phyloP scores from a whole-genome alignment of 1,284 basidiomycete species.

The Caloboletus inedulis region DNA sequence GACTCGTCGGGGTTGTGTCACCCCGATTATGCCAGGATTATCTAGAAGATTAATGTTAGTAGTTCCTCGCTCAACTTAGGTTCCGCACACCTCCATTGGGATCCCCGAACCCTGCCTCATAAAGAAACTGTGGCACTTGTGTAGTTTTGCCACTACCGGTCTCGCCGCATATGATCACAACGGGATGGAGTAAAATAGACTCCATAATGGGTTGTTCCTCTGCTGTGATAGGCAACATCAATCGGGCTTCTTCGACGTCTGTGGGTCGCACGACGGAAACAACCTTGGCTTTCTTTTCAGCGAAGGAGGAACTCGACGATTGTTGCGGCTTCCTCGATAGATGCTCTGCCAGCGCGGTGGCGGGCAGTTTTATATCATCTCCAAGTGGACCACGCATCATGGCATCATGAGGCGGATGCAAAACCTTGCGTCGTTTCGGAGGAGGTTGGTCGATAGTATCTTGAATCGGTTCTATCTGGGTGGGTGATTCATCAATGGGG shows the following conservation, averaged over 20 bases:
- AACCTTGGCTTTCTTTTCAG: constrained; percentile 36
- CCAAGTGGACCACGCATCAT: constrained; percentile 69
- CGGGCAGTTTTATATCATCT: constrained; percentile 59
- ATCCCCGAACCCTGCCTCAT: constrained; percentile 94
- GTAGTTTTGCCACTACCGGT: constrained; percentile 99
- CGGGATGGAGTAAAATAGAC: constrained; percentile 82
- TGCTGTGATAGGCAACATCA: constrained; percentile 85
- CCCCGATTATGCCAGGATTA: constrained; percentile 96
- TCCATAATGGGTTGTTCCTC: constrained; percentile 97
- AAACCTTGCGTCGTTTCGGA: constrained; percentile 44
- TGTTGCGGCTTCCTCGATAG: constrained; percentile 34
- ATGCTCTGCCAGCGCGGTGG: constrained; percentile 56
- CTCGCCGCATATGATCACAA: constrained; percentile 93
- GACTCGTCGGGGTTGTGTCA: constrained; percentile 96
- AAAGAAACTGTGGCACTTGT: constrained; percentile 95
- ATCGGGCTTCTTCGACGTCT: constrained; percentile 75
- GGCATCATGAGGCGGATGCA: constrained; percentile 26
- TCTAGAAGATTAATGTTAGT: constrained; percentile 45
- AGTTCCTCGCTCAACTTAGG: background rate
- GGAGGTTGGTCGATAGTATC: constrained; percentile 30
- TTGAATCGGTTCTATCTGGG: constrained; percentile 1
- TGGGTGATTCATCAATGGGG: constrained; percentile 12
- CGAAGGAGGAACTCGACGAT: constrained; percentile 16
- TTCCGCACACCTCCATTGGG: constrained; percentile 64
- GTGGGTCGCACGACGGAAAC: constrained; percentile 67